phyloP scores from a whole-genome alignment of 148 eudicot genomes.

The Gaultheria prostrata region DNA sequence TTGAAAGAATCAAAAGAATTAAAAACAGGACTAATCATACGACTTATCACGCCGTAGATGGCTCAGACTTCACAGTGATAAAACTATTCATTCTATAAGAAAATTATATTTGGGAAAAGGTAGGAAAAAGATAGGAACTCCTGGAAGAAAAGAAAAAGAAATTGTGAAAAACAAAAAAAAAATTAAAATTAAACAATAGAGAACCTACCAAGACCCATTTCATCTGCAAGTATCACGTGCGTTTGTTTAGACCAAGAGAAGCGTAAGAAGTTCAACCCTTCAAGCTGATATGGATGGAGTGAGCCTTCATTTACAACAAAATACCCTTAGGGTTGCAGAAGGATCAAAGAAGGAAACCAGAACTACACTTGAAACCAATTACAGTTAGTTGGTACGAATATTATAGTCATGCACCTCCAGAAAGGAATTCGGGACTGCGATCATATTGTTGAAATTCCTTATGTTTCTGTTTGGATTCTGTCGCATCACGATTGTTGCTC shows the following conservation, averaged over 20 bases:
- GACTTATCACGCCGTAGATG: not conserved
- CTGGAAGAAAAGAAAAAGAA: not conserved
- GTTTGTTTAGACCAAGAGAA: slow-evolving; percentile 94
- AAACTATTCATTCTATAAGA: not conserved
- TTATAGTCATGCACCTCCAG: slow-evolving; percentile 50
- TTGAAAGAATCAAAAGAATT: not conserved
- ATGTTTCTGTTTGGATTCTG: slow-evolving; percentile 56
- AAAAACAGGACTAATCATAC: not conserved
- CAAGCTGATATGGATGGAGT: slow-evolving; percentile 95
- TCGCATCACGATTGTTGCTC: slow-evolving; percentile 38
- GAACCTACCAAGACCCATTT: slow-evolving; percentile 92
- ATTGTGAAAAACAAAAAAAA: not conserved
- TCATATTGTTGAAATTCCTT: slow-evolving; percentile 90
- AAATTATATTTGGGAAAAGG: not conserved
- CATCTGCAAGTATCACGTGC: slow-evolving; percentile 98
- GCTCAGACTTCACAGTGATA: not conserved
- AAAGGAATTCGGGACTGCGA: slow-evolving; percentile 74
- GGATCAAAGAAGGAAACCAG: not conserved
- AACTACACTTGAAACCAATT: not conserved
- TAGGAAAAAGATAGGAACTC: not conserved
- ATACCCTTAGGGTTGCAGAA: not conserved
- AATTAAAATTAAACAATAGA: not conserved
- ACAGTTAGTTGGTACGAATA: not conserved
- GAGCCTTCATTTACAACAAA: slow-evolving; percentile 54
- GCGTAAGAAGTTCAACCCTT: slow-evolving; percentile 95